Evolutionary conservation across 2,329 filamentous ascomycete genomes (phyloP).

Genomic region (Colletotrichum incanum): DNA sequence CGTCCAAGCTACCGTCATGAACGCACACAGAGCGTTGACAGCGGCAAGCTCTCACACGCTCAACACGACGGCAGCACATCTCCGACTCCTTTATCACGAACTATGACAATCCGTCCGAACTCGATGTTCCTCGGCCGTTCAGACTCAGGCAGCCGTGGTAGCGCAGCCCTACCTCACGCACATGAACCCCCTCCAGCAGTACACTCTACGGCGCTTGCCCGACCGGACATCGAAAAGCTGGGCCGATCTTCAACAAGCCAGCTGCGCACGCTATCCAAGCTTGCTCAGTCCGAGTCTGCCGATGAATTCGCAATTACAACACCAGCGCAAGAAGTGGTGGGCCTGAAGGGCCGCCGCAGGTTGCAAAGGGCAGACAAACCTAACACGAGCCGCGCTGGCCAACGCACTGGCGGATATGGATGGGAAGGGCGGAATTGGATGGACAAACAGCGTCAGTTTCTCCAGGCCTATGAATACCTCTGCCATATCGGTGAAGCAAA

Average conservation of each 20-base stretch:
- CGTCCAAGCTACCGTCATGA: constrained; percentile 62
- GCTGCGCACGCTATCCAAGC: constrained; percentile 86
- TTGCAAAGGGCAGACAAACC: constrained; percentile 80
- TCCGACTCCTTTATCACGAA: constrained; percentile 60
- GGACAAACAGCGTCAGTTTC: constrained; percentile 97
- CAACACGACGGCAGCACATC: constrained; percentile 60
- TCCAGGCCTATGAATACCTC: constrained; percentile 98
- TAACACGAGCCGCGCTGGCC: constrained; percentile 62
- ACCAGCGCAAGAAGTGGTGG: constrained; percentile 87
- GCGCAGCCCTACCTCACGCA: constrained; percentile 50
- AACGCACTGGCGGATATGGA: constrained; percentile 68
- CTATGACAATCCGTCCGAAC: constrained; percentile 66
- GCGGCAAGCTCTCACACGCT: constrained; percentile 68
- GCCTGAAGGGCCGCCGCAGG: constrained; percentile 86
- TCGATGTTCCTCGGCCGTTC: constrained; percentile 74
- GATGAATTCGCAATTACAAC: constrained; percentile 87
- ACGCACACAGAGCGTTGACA: constrained; percentile 77
- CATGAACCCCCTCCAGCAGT: constrained; percentile 53
- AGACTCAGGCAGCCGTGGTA: constrained; percentile 64
- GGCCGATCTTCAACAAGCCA: constrained; percentile 93
- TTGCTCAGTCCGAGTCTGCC: constrained; percentile 81
- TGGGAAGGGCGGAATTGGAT: constrained; percentile 96
- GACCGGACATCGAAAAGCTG: constrained; percentile 84
- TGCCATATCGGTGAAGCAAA: constrained; percentile 99
- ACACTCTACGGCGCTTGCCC: constrained; percentile 66